Evolutionary conservation across 225 moss, liverwort and hornwort genomes (phyloP).

Genomic region (Pseudoscleropodium purum): DNA sequence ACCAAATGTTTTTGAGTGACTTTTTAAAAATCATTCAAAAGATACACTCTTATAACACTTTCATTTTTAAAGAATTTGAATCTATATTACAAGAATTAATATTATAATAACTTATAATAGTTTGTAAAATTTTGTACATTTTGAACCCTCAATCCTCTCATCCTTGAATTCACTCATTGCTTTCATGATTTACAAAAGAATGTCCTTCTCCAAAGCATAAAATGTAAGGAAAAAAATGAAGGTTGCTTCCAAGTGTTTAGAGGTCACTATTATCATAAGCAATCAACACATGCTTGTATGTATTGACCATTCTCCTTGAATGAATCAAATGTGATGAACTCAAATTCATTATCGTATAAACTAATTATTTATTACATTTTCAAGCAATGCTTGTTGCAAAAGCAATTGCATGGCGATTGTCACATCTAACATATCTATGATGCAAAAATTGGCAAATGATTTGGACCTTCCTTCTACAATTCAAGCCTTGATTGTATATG

Average conservation of each 20-base stretch:
- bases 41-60: neutral
- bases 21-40: neutral
- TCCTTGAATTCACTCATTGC: neutral
- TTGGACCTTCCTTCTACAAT: neutral
- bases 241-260: neutral
- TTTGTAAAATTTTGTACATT: neutral
- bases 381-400: neutral
- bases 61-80: neutral
- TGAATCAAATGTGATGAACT: neutral
- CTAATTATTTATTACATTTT: neutral
- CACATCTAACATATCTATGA: neutral
- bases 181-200: neutral
- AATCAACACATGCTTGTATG: neutral
- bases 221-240: neutral
- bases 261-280: neutral
- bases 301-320: neutral
- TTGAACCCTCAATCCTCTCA: rapidly evolving
- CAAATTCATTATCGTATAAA: neutral
- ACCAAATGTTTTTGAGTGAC: rapidly evolving
- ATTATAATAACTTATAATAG: no score
- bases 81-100: neutral
- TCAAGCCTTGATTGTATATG: rapidly evolving
- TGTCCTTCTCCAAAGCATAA: neutral
- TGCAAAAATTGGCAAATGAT: neutral
- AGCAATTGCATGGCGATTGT: neutral